phyloP scores from a whole-genome alignment of 169 alveolate genomes.

The Prorocentrum cordatum region DNA sequence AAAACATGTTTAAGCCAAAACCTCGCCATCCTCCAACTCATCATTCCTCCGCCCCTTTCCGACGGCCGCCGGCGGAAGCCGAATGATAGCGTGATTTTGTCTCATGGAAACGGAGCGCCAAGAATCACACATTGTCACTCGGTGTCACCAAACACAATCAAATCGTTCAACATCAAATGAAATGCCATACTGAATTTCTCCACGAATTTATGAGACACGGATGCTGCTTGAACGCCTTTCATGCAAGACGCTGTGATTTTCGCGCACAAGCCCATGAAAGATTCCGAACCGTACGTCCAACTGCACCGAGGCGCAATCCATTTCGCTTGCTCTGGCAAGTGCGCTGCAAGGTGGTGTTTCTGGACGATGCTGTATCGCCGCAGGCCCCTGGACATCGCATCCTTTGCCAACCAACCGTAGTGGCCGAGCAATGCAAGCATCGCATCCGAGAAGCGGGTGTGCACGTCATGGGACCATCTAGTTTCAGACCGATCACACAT shows the following conservation, averaged over 20 bases:
- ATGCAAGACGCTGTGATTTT: not conserved
- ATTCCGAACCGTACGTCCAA: not conserved
- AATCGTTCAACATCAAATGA: not conserved
- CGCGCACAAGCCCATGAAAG: not conserved
- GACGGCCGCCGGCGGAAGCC: no score
- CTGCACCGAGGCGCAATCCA: not conserved
- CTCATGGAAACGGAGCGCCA: no score
- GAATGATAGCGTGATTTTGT: no score
- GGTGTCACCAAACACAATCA: no score
- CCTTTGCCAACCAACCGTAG: slow-evolving; percentile 7
- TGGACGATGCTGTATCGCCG: not conserved
- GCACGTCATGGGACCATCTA: not conserved
- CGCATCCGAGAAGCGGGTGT: not conserved
- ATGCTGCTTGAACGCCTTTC: not conserved
- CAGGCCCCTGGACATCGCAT: not conserved
- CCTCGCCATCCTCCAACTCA: no score
- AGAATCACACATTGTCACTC: no score
- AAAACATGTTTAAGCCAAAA: no score
- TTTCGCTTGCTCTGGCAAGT: not conserved
- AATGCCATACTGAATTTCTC: not conserved
- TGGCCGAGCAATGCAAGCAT: not conserved
- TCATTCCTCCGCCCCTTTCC: no score
- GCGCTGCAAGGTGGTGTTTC: not conserved
- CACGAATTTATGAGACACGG: not conserved
- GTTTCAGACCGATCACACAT: not conserved